Conservation (phyloP, 495 filamentous ascomycete species). For the Podospora pseudocomata region DNA sequence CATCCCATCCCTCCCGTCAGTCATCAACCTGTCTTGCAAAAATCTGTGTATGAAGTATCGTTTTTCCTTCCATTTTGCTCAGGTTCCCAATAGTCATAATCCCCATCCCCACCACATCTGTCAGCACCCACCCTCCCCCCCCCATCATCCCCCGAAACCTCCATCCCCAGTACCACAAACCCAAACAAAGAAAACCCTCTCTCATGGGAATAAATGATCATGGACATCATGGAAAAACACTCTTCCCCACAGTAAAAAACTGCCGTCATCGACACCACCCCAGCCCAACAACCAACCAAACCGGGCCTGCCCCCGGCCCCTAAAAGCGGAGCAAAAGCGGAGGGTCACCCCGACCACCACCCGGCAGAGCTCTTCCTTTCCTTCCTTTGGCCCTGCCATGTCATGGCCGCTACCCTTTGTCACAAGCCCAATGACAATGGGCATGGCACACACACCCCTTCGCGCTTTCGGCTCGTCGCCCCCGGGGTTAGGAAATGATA, state of each 20-base stretch:
- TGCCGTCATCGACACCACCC: neutral
- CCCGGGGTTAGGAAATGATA: neutral
- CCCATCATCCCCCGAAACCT: neutral
- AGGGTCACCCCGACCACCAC: neutral
- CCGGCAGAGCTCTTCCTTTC: neutral
- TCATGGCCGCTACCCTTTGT: neutral
- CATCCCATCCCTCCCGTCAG: too few relatives aligned
- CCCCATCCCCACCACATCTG: neutral
- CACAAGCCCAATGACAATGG: neutral
- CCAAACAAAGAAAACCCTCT: neutral
- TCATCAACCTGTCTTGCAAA: neutral
- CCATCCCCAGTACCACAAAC: neutral
- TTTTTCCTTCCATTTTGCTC: neutral
- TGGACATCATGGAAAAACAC: constrained; percentile 4
- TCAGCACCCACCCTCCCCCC: neutral
- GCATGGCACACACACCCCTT: too few relatives aligned
- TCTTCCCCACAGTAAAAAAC: neutral
- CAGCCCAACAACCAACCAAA: constrained; percentile 1
- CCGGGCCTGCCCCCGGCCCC: too few relatives aligned
- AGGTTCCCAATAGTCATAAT: neutral
- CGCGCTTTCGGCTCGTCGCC: neutral
- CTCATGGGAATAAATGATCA: constrained; percentile 2
- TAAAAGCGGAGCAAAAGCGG: neutral
- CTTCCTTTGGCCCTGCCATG: neutral
- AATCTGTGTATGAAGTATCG: neutral